Evolutionary conservation across 2,329 filamentous ascomycete species (phyloP).

Genomic region (Fusarium lyarnte): DNA sequence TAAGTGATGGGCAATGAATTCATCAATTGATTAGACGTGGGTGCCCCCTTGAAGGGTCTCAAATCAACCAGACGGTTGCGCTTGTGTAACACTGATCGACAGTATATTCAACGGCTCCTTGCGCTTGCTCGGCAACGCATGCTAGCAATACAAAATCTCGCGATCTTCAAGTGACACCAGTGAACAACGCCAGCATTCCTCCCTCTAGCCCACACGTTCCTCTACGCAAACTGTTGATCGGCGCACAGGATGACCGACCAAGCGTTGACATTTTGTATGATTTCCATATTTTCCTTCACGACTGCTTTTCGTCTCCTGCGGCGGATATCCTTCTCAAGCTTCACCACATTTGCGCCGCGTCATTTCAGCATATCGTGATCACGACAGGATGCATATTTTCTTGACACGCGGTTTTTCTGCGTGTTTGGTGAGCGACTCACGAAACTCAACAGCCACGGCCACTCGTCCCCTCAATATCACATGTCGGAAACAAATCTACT

Average conservation of each 20-base stretch:
- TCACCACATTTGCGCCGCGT: not conserved
- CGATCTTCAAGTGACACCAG: not conserved
- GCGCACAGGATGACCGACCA: not conserved
- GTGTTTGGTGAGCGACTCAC: not conserved
- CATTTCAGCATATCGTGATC: not conserved
- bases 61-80: slow-evolving; percentile 3
- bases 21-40: slow-evolving; percentile 13
- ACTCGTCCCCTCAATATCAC: slow-evolving; percentile 5
- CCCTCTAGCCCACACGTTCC: not conserved
- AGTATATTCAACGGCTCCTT: not conserved
- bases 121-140: slow-evolving; percentile 20
- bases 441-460: not conserved
- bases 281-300: not conserved
- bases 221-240: not conserved
- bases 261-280: not conserved
- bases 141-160: slow-evolving; percentile 11
- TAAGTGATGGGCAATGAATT: not conserved
- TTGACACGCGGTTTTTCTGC: not conserved
- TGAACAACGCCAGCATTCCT: slow-evolving; percentile 33
- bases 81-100: slow-evolving; percentile 15
- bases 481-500: not conserved
- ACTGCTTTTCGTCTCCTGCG: not conserved
- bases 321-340: not conserved
- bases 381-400: not conserved
- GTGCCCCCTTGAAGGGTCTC: slow-evolving; percentile 18